Conservation (phyloP, 352 stramenopile genomes). For the Phytophthora quininea region DNA sequence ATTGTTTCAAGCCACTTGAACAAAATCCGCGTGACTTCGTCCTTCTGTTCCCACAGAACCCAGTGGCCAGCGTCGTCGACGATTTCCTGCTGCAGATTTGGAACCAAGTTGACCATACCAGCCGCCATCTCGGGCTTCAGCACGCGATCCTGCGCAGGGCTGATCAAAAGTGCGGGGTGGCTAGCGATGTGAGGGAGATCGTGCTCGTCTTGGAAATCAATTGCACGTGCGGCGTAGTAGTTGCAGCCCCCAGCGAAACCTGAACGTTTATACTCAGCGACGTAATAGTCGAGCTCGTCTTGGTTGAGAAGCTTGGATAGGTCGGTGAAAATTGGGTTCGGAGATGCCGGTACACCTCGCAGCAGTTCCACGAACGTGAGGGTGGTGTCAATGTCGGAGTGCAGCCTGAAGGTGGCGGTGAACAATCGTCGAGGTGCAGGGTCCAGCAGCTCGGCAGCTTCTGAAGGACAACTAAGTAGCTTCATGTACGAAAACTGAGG, state of each 20-base stretch:
- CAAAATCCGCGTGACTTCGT: constrained; percentile 45
- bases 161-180: constrained; percentile 69
- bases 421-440: constrained; percentile 50
- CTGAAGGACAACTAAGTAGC: constrained; percentile 44
- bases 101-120: constrained; percentile 53
- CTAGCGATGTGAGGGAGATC: constrained; percentile 33
- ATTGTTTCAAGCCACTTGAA: constrained; percentile 48
- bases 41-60: constrained; percentile 61
- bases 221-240: constrained; percentile 59
- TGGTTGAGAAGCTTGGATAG: constrained; percentile 50
- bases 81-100: constrained; percentile 52
- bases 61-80: constrained; percentile 61
- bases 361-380: constrained; percentile 33
- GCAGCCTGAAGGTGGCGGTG: constrained; percentile 52
- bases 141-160: constrained; percentile 53
- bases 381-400: constrained; percentile 34
- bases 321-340: constrained; percentile 42
- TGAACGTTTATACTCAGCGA: constrained; percentile 47
- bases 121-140: constrained; percentile 60
- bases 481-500: constrained; percentile 74
- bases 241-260: constrained; percentile 61
- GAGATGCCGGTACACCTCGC: constrained; percentile 32
- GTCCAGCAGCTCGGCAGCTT: constrained; percentile 47
- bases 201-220: constrained; percentile 59
- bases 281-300: constrained; percentile 67